phyloP scores from a whole-genome alignment of 2,329 filamentous ascomycete species.

The Colletotrichum sp. region DNA sequence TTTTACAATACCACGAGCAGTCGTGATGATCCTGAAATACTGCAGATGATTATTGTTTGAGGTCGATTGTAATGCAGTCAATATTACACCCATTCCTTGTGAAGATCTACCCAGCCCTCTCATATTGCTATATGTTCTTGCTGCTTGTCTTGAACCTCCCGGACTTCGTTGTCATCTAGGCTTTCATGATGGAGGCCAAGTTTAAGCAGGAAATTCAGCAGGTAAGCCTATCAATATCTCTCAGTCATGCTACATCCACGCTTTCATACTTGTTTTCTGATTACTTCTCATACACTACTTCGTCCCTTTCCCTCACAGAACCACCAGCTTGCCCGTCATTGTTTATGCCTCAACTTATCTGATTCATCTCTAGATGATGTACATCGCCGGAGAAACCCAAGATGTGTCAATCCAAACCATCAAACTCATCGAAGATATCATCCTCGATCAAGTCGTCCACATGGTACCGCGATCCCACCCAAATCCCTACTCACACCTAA shows the following conservation, averaged over 20 bases:
- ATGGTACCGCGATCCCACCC: conserved; percentile 7
- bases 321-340: neutral
- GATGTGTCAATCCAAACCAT: conserved; percentile 21
- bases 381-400: conserved; percentile 24
- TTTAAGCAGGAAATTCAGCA: conserved; percentile 20
- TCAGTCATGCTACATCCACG: rapidly evolving
- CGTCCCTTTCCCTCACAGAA: rapidly evolving
- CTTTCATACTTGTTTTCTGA: neutral
- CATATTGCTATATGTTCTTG: neutral
- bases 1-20: neutral
- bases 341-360: rapidly evolving
- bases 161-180: neutral
- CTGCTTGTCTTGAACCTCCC: neutral
- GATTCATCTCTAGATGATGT: conserved; percentile 23
- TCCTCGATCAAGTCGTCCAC: conserved; percentile 21
- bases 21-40: neutral
- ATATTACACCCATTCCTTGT: neutral
- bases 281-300: neutral
- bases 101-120: neutral
- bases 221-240: neutral
- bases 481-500: neutral
- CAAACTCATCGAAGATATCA: conserved; percentile 24
- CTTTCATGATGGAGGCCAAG: neutral
- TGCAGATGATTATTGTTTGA: neutral
- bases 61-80: neutral